These are phyloP conservation scores for Emergomyces pasteurianus DNA, from an alignment of 2,329 filamentous ascomycete species.

Conservation along the genomic window DNA sequence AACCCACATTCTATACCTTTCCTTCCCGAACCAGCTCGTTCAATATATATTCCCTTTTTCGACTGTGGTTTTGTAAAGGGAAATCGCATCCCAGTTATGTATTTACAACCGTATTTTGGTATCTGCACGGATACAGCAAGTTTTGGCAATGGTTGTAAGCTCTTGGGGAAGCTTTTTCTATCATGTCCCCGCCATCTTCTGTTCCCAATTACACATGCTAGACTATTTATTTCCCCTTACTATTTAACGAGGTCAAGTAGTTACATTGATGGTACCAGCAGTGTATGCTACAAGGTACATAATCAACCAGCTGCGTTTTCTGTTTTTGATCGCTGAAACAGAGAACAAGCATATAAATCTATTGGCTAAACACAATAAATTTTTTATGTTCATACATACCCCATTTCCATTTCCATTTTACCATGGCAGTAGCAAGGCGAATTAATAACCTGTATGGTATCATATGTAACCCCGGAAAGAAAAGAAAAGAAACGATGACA, in stretches of 20 bases:
- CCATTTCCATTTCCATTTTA: not conserved
- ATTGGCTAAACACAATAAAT: not conserved
- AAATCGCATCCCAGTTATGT: not conserved
- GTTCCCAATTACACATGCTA: not conserved
- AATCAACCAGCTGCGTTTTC: not conserved
- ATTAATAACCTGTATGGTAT: not conserved
- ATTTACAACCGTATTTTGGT: not conserved
- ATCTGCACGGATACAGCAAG: not conserved
- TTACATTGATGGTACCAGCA: not conserved
- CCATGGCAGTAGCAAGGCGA: not conserved
- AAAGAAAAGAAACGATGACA: no score
- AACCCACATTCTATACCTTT: not conserved
- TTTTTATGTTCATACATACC: not conserved
- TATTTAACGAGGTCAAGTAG: not conserved
- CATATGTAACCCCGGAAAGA: not conserved
- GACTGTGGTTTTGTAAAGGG: not conserved
- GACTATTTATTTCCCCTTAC: not conserved
- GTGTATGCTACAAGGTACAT: not conserved
- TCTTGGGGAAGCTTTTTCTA: not conserved
- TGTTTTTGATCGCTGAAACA: not conserved
- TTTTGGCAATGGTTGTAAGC: not conserved
- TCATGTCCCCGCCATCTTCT: not conserved
- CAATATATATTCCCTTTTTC: not conserved
- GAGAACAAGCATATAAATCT: not conserved
- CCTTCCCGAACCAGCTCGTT: not conserved